A percentile compares a stretch with the other conserved stretches of the same genome.
These are phyloP conservation scores for Lagenaria siceraria DNA, from an alignment of 306 rosid species.

Conservation along the genomic window DNA sequence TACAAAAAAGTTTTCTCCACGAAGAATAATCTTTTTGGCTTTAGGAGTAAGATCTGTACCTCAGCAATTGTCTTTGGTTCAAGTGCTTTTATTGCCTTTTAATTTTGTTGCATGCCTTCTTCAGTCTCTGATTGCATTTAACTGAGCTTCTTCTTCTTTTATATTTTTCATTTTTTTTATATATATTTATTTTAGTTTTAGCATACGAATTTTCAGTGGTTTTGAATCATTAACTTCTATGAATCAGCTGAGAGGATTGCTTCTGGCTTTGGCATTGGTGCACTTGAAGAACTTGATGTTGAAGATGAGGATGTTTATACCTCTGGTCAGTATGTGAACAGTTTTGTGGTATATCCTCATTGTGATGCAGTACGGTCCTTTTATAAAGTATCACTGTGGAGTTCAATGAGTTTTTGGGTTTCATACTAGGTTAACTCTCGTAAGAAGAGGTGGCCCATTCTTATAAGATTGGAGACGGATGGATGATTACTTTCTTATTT, in stretches of 20 bases:
- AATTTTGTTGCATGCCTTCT: neutral
- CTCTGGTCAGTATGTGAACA: conserved; percentile 38
- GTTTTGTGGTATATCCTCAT: neutral
- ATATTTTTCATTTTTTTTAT: neutral
- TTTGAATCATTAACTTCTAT: conserved; percentile 16
- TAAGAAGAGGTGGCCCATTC: neutral
- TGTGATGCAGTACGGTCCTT: neutral
- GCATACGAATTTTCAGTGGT: conserved; percentile 15
- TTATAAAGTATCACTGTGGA: neutral
- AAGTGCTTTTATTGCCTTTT: neutral
- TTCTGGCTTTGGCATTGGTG: conserved; percentile 99
- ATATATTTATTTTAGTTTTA: conserved; percentile 1
- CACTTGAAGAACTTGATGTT: conserved; percentile 83
- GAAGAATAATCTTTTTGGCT: conserved; percentile 61
- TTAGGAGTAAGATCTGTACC: conserved; percentile 57
- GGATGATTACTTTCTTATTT: neutral
- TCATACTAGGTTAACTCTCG: neutral
- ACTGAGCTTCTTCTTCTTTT: neutral
- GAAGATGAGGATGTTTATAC: conserved; percentile 95
- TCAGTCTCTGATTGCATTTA: conserved; percentile 9
- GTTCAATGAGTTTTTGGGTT: neutral
- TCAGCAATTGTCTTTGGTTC: conserved; percentile 12
- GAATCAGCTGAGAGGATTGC: conserved; percentile 81
- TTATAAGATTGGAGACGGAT: neutral
- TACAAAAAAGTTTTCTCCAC: conserved; percentile 27